Base-by-base conservation (phyloP, 805 yeast genomes). In the Kuraishia borneana region DNA sequence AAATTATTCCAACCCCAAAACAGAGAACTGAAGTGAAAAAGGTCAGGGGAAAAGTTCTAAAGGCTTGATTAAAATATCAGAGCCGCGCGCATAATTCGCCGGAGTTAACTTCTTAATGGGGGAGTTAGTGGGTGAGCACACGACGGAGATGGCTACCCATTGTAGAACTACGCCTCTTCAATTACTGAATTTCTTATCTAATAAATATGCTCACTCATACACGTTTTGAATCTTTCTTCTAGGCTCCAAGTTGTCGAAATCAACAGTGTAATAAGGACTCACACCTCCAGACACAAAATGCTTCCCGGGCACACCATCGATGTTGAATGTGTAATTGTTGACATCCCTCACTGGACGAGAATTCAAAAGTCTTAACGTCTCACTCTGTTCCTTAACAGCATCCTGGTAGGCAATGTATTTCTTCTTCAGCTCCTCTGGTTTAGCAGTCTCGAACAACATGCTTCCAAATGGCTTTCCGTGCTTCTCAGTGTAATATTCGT, bases 401-500 rank as follows among this genome's bases (percentile, higher is more conserved):
- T 17, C 10, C 29, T 34, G 37, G 30, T 37, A 37, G 12, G 21
- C 34, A 16, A 12, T 19, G 29, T 9, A 34, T 14, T 13, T 12
- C 12, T 16, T 25, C 14, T 26, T 21, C 17, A 25, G 17, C 7
- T 26, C 26, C 16, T 35, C 33, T 14, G 20, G n/a, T n/a, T 16
- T 18, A 12, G 16, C 26, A 9, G 22, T 20, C 12, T 7, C 12
- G 16, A 26, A 13, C 18, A 34, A 29, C 14, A 20, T n/a, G 23
- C 13, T n/a, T 14, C 28, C 13, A 21, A 39, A 26, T 4, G 37
- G 31, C n/a, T 31, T 20, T 3, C 41, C 41, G 30, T 66, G 67
- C 47, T 60, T 62, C 43, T 60, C 68, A 49, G 63, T 60, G 27
- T 63, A 68, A 36, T 65, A 60, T 52, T 63, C 68, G 46, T 70